A percentile compares a stretch with the other conserved stretches of the same genome.
phyloP scores from a whole-genome alignment of 2,329 filamentous ascomycete species.

The Alternaria arborescens region DNA sequence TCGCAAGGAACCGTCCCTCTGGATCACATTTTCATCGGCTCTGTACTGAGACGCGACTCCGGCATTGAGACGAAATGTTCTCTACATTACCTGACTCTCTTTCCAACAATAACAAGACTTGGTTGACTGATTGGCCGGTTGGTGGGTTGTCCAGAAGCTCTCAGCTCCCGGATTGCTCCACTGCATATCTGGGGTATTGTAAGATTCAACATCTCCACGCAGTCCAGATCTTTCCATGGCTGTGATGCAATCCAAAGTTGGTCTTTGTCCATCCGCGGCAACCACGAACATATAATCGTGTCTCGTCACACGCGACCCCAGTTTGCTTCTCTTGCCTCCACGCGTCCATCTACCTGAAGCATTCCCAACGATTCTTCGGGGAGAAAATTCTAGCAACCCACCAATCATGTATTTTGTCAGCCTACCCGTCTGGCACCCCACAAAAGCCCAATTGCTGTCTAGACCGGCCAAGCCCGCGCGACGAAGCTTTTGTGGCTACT shows the following conservation, averaged over 20 bases:
- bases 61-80: neutral
- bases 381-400: neutral
- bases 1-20: slow-evolving; percentile 15
- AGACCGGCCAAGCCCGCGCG: slow-evolving; percentile 13
- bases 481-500: slow-evolving; percentile 16
- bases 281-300: neutral
- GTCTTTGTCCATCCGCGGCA: neutral
- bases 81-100: neutral
- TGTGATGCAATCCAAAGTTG: neutral
- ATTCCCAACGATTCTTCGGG: slow-evolving; percentile 1
- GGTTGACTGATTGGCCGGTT: neutral
- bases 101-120: neutral
- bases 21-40: slow-evolving; percentile 1
- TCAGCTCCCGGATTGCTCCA: slow-evolving; percentile 1
- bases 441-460: slow-evolving; percentile 16
- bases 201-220: neutral
- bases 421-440: slow-evolving; percentile 15
- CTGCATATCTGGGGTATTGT: slow-evolving; percentile 1
- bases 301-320: neutral
- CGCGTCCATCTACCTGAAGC: slow-evolving; percentile 9
- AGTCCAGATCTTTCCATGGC: neutral
- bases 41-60: neutral
- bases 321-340: neutral
- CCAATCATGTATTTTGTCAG: slow-evolving; percentile 19
- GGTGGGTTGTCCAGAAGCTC: neutral